Base-by-base conservation (phyloP, 176 grass and related monocot genomes). In the Oropetium thomaeum region DNA sequence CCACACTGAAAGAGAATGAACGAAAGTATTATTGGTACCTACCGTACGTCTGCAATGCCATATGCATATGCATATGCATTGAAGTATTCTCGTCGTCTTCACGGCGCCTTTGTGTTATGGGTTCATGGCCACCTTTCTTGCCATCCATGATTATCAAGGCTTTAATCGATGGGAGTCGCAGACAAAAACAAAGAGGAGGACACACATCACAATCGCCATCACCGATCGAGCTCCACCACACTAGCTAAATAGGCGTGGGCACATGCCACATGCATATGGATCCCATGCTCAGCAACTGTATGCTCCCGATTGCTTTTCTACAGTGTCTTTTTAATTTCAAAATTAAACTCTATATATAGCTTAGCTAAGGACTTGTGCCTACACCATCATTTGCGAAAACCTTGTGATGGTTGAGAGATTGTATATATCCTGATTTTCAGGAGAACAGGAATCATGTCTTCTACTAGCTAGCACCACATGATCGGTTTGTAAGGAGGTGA, bases 201-300 rank as follows among this genome's bases (percentile, higher is more conserved):
- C 71, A 32, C 89, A 78, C 89, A 78, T 84, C 89, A 74, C 79
- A 47, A 73, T 84, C 76, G 62, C 76, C 67, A 82, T 81, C 67
- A 81, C 49, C 59, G n/a, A n/a, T n/a, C n/a, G 25, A 86, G 69
- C 62, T 81, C 71, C 58, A 49, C 39, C 65, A 70, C 30, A 59
- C 44, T 13, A n/a, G 43, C n/a, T n/a, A n/a, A n/a, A n/a, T n/a
- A n/a, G n/a, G n/a, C n/a, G 27, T 65, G 82, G 82, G 35, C 63
- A 64, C 42, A 64, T 32, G 71, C 39, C 65, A 53, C 55, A 70
- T 70, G 81, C 65, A 70, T 70, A 9, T n/a, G n/a, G n/a, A n/a
- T 13, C 32, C 73, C 55, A 30, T 63, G 55, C 25, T 19, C 44
- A 27, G 40, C 47, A 48, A 75, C 71, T 75, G 30, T 67, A 67